Base-by-base conservation (phyloP, 148 eudicot species). In the Hydrangea macrophylla region DNA sequence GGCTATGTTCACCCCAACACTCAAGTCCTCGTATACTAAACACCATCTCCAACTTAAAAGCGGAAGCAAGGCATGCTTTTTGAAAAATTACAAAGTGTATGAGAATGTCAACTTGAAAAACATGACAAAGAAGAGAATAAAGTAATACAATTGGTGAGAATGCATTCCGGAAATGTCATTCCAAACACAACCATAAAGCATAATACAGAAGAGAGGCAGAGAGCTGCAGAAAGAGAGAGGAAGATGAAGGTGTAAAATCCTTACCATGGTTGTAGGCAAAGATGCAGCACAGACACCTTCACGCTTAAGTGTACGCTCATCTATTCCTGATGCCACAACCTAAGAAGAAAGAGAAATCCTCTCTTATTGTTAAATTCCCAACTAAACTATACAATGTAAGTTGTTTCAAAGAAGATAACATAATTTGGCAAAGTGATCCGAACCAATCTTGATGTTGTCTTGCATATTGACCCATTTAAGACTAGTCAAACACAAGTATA, bases 261-360 rank as follows among this genome's bases (percentile, higher is more conserved):
- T 62, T 81, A 90, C 98, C 98, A 92, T 92, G 15, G 98, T 92
- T 61, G 98, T 92, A 37, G 98, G 98, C 73, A 92, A 86, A 68
- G 98, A 92, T 75, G 98, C 98, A 70, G 98, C 98, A 81, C 98
- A 92, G 48, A 92, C 98, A 51, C 98, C 98, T 80, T 92, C 96
- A 63, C 98, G 96, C 80, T 92, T 92, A 26, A 92, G 85, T 27
- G 96, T 92, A 42, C 94, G 96, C 70, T 92, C 98, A 82, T 92
- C 96, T 33, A 92, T 69, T 73, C 98, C 98, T 18, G 98, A 92
- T 58, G 98, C 98, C 60, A 92, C 98, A 77, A 92, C 96, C 98
- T 92, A 69, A 66, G 53, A 54, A 39, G 27, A 4, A 20, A 40
- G 9, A 37, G 11, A 24, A 23, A 65, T 51, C 32, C 25, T 31